phyloP scores from a whole-genome alignment of 169 alveolate species.

The Ichthyophthirius multifiliis region DNA sequence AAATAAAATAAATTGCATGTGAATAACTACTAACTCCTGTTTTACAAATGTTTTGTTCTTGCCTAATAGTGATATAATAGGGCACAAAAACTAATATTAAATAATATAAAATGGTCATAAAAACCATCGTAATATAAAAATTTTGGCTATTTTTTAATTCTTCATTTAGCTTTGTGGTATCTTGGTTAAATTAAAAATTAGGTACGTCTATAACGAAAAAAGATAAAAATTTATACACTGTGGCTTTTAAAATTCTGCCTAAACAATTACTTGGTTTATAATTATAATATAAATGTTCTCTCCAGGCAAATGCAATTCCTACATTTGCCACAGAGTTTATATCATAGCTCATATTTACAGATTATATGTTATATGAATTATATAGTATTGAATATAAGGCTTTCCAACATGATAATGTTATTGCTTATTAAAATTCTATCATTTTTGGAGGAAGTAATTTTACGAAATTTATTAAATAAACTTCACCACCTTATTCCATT shows the following conservation, averaged over 20 bases:
- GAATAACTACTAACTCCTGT: neutral
- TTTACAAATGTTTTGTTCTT: neutral
- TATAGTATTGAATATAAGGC: neutral
- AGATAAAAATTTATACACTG: neutral
- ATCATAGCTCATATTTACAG: slow-evolving; percentile 7
- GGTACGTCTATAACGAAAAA: neutral
- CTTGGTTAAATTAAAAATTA: neutral
- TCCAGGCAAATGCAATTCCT: slow-evolving; percentile 9
- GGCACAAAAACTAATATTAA: neutral
- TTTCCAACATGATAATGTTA: slow-evolving; percentile 10
- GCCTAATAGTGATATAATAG: neutral
- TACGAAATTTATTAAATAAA: neutral
- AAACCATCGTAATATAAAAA: neutral
- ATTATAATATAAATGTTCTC: slow-evolving; percentile 5
- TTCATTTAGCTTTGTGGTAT: neutral
- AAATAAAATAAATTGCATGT: neutral
- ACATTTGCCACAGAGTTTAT: neutral
- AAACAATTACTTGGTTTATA: neutral
- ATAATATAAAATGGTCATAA: neutral
- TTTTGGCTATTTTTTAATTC: neutral
- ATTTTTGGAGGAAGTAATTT: neutral
- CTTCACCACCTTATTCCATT: neutral
- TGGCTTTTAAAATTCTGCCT: neutral
- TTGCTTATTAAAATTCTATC: neutral
- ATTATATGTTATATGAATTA: neutral